Evolutionary conservation across 441 rosid species (phyloP).

Genomic region (Raphanus hybrid): DNA sequence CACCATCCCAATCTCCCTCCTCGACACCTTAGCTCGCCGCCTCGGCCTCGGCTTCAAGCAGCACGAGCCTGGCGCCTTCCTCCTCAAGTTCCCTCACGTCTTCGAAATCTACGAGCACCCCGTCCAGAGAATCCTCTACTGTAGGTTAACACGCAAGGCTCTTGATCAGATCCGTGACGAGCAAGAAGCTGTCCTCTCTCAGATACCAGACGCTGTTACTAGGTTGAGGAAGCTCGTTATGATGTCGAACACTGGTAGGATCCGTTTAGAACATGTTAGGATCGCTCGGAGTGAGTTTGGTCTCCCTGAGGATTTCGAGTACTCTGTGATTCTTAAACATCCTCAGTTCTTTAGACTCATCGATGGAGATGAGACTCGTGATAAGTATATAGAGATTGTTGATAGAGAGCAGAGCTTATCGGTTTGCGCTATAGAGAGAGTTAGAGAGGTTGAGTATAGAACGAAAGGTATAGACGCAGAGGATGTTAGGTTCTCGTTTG

Average conservation of each 20-base stretch:
- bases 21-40: constrained; percentile 75
- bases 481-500: constrained; percentile 79
- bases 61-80: constrained; percentile 71
- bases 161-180: constrained; percentile 69
- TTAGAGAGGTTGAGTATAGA: constrained; percentile 84
- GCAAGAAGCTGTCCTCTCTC: constrained; percentile 62
- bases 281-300: constrained; percentile 85
- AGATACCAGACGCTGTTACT: constrained; percentile 63
- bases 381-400: constrained; percentile 84
- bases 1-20: constrained; percentile 68
- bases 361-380: constrained; percentile 72
- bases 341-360: constrained; percentile 67
- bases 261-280: constrained; percentile 78
- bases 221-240: constrained; percentile 77
- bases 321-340: constrained; percentile 71
- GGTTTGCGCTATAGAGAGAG: constrained; percentile 73
- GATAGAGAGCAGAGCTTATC: constrained; percentile 61
- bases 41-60: constrained; percentile 80
- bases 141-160: constrained; percentile 73
- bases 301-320: constrained; percentile 90
- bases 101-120: constrained; percentile 93
- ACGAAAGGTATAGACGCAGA: constrained; percentile 78
- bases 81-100: constrained; percentile 83
- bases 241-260: constrained; percentile 79
- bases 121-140: constrained; percentile 74